Base-by-base conservation (phyloP, 2,329 filamentous ascomycete species). In the Trichophyton schoenleinii region DNA sequence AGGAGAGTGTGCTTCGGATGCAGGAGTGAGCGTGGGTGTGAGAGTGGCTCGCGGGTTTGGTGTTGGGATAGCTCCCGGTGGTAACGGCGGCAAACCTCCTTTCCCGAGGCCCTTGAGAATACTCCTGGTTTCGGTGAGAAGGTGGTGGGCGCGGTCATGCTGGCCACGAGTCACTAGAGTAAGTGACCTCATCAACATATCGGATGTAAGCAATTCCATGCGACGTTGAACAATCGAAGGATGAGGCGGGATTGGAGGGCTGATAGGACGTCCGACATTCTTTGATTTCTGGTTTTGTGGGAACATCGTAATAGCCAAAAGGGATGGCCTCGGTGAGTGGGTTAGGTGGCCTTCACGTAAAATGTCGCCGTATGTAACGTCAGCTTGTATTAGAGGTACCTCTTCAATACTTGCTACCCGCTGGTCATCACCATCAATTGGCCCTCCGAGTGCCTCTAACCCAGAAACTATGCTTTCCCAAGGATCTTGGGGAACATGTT, bases 401-500 rank as follows among this genome's bases (percentile, higher is more conserved):
- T 99, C 94, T 72, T 99, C 94, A 0, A 97, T 88, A 34, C 91
- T 96, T 1, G 89, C 75, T 0, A 86, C 82, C 38, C 92, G 84
- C 68, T 90, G 87, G 48, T 94, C 90, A 64, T 97, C 92, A 62
- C 86, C 85, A 66, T 97, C 94, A 57, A 90, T 79, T 0, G 90
- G 85, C 1, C 92, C 94, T 22, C 94, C 91, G 1, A 99, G 82
- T 2, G 92, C 94, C 75, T 99, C 94, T 9, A 99, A 77, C 0
- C 92, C 92, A 3, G 94, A 97, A 20, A 99, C 90, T 63, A 99
- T 92, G 58, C 89, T 94, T 74, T 97, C 94, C 94, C 94, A 99
- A 0, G 91, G 87, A 70, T 99, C 94, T 70, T 96, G 89, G 5
- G 91, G 91, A 46, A 95, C 80, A 68, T 89, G 85, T 64, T 99